Conservation (phyloP, 805 yeast genomes). For the Starmerella khaoyaiensis region DNA sequence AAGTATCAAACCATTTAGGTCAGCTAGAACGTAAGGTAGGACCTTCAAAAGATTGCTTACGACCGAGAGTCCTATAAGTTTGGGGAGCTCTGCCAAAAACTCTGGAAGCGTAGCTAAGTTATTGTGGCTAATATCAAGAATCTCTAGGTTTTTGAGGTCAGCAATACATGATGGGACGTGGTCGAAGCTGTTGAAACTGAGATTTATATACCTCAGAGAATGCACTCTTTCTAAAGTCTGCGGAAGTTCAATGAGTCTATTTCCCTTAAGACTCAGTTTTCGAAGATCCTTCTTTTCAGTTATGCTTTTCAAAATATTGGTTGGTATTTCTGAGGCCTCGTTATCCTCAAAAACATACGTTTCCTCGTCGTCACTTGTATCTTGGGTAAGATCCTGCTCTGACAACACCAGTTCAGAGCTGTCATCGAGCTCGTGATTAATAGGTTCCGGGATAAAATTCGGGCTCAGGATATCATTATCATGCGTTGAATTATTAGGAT, state of each 20-base stretch:
- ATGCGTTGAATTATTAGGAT: too few species aligned
- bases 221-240: conserved; percentile 30
- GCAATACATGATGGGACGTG: conserved; percentile 37
- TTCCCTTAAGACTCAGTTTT: conserved; percentile 43
- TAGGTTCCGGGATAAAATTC: too few species aligned
- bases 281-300: conserved; percentile 28
- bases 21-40: conserved; percentile 41
- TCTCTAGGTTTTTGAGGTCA: conserved; percentile 38
- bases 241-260: conserved; percentile 39
- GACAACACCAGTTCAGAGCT: too few species aligned
- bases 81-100: conserved; percentile 30
- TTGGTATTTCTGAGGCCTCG: conserved; percentile 25
- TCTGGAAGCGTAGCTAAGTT: conserved; percentile 37
- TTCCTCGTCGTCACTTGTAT: conserved; percentile 5
- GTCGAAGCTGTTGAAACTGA: conserved; percentile 46
- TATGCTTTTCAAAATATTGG: conserved; percentile 30
- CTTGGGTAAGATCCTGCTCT: not conserved
- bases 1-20: conserved; percentile 40
- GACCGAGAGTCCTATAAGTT: conserved; percentile 43
- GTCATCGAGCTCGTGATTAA: too few species aligned
- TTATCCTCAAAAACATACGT: conserved; percentile 14
- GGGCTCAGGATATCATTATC: too few species aligned
- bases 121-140: conserved; percentile 53
- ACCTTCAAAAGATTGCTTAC: conserved; percentile 45
- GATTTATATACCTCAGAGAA: conserved; percentile 46